Evolutionary conservation across 495 filamentous ascomycete genomes (phyloP).

Genomic region (Lasiosphaeria miniovina): DNA sequence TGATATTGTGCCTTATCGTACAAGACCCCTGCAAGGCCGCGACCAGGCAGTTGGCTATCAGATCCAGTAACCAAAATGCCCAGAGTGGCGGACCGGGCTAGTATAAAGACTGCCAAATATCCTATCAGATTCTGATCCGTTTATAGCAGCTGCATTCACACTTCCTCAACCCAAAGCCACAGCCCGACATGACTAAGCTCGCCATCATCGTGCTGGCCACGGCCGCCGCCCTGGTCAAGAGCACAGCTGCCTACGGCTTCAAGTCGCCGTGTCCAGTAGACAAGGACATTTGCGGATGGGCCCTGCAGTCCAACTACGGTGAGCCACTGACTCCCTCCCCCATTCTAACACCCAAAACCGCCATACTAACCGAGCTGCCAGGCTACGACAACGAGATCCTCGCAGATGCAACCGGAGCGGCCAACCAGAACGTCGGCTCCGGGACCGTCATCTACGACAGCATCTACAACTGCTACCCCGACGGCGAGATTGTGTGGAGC

Average conservation of each 20-base stretch:
- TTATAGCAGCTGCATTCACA: neutral
- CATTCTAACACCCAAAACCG: neutral
- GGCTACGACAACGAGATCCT: slow-evolving; percentile 14
- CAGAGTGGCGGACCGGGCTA: neutral
- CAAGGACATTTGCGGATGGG: slow-evolving; percentile 16
- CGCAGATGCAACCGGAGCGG: slow-evolving; percentile 4
- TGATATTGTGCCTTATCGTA: neutral
- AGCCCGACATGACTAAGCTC: slow-evolving; percentile 4
- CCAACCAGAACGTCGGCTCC: slow-evolving; percentile 8
- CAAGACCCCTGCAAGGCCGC: neutral
- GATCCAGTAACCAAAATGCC: neutral
- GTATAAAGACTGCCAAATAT: neutral
- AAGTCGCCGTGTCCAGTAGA: slow-evolving; percentile 6
- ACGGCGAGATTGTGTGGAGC: slow-evolving; percentile 16
- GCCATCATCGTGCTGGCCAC: slow-evolving; percentile 2
- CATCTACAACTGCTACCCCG: slow-evolving; percentile 19
- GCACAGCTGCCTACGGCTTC: neutral
- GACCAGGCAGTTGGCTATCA: neutral
- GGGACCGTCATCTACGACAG: slow-evolving; percentile 13
- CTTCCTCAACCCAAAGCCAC: neutral
- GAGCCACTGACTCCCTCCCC: neutral
- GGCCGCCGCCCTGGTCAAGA: neutral
- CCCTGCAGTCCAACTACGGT: slow-evolving; percentile 14
- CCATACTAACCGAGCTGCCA: neutral
- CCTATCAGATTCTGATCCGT: neutral